Evolutionary conservation across 805 yeast species (phyloP), one percentile per base, ranked within the genome.

Genomic region (Priceomyces carsonii): DNA sequence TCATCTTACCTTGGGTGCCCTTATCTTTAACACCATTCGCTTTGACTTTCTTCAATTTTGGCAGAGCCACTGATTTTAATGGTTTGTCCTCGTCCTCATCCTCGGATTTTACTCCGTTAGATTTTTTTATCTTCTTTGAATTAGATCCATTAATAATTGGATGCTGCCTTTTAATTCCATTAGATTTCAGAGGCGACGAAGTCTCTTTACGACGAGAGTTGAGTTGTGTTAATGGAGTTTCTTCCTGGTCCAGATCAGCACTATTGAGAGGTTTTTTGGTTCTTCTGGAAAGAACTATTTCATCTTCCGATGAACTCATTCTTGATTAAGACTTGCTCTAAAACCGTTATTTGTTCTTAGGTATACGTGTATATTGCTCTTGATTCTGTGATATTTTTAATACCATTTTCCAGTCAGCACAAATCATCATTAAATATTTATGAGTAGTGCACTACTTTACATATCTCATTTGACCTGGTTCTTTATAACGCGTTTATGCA

Each of bases 291-390:
- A 51, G 47, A 16, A 52, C 53, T 24, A 50, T 24, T 18, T 50
- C 55, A 29, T 51, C 57, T n/a, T 52, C 55, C 2, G 54, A 47
- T 10, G 53, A 48, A 33, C 51, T 50, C 55, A 50, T 52, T 18
- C n/a, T n/a, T n/a, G n/a, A n/a, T n/a, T n/a, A n/a, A 18, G n/a
- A n/a, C n/a, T n/a, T n/a, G n/a, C n/a, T n/a, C n/a, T n/a, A n/a
- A n/a, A n/a, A n/a, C n/a, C n/a, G n/a, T n/a, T n/a, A n/a, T n/a
- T n/a, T n/a, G n/a, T n/a, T n/a, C n/a, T n/a, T n/a, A n/a, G n/a
- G n/a, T n/a, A n/a, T n/a, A n/a, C n/a, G n/a, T n/a, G n/a, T n/a
- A n/a, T n/a, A n/a, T n/a, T n/a, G n/a, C n/a, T n/a, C n/a, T n/a
- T n/a, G n/a, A n/a, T n/a, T n/a, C n/a, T n/a, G n/a, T n/a, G n/a